These are phyloP conservation scores for Amanita fuliginea DNA, from an alignment of 768 basidiomycete species.

Conservation along the genomic window DNA sequence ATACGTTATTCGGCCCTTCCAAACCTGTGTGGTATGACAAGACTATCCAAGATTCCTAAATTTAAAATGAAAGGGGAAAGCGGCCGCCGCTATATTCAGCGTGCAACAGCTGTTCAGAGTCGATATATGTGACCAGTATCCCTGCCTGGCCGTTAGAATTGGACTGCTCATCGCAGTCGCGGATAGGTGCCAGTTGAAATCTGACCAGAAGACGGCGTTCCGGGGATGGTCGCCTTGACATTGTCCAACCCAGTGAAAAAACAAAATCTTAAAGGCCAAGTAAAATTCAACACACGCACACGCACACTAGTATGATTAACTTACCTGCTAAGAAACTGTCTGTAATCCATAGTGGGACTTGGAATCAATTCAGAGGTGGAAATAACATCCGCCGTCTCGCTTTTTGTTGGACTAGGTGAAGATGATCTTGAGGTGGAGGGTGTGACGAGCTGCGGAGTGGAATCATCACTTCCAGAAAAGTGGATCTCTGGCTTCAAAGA, in stretches of 20 bases:
- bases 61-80: neutral
- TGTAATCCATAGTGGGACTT: slow-evolving; percentile 37
- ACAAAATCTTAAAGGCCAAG: slow-evolving; percentile 44
- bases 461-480: slow-evolving; percentile 22
- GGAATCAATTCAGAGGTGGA: slow-evolving; percentile 10
- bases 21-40: neutral
- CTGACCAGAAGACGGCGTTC: slow-evolving; percentile 41
- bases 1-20: neutral
- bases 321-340: slow-evolving; percentile 54
- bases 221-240: slow-evolving; percentile 12
- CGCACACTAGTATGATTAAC: slow-evolving; percentile 10
- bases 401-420: slow-evolving; percentile 24
- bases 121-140: slow-evolving; percentile 8
- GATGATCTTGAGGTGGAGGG: slow-evolving; percentile 31
- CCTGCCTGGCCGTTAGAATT: slow-evolving; percentile 7
- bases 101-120: neutral
- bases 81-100: neutral
- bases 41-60: neutral
- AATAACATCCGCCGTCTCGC: slow-evolving; percentile 9
- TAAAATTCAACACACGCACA: neutral
- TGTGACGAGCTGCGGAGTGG: slow-evolving; percentile 37
- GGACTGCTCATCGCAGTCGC: slow-evolving; percentile 15
- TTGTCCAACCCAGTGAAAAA: slow-evolving; percentile 60
- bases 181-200: slow-evolving; percentile 27
- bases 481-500: slow-evolving; percentile 12